Evolutionary conservation across 2,329 filamentous ascomycete genomes (phyloP).

Genomic region (Pseudogymnoascus sp.): DNA sequence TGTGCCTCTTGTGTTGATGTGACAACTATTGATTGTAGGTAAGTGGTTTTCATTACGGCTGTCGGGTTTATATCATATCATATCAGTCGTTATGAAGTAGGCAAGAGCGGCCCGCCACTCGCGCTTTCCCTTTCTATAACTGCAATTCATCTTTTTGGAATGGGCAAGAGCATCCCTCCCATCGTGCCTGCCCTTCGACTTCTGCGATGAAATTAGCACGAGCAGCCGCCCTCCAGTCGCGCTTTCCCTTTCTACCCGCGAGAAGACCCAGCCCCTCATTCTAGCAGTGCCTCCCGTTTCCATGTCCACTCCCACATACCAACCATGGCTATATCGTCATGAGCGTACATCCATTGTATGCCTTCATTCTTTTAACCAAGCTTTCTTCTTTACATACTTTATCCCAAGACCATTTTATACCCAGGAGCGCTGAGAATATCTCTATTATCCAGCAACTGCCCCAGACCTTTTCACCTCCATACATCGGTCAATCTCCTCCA

Average conservation of each 20-base stretch:
- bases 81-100: background rate
- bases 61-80: background rate
- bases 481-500: too few species aligned
- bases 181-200: background rate
- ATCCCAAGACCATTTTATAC: background rate
- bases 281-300: background rate
- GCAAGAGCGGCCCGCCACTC: background rate
- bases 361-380: background rate
- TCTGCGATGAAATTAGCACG: too few species aligned
- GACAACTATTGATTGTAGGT: background rate
- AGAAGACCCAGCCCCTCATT: background rate
- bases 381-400: background rate
- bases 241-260: background rate
- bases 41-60: background rate
- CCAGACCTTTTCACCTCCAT: background rate
- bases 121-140: background rate
- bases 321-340: background rate
- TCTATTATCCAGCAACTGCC: background rate
- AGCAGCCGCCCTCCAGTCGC: background rate
- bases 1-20: background rate
- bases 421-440: background rate
- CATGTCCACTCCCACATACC: background rate
- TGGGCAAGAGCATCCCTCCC: background rate
- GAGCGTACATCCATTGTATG: background rate
- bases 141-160: background rate